These are phyloP conservation scores for Mycena maculata DNA, from an alignment of 768 basidiomycete species.

Conservation along the genomic window DNA sequence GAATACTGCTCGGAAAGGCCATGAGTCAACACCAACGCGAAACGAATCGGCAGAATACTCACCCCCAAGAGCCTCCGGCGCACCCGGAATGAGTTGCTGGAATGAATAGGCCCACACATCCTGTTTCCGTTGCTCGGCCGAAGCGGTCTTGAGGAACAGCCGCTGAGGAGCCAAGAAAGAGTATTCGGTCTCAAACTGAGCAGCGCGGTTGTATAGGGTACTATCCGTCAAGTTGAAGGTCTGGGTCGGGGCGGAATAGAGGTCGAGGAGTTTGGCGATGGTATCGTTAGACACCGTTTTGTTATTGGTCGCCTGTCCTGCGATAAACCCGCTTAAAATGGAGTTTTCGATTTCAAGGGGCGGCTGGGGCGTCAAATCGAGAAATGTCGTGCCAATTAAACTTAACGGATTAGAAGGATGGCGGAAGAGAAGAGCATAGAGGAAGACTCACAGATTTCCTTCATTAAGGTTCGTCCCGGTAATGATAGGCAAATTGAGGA, in stretches of 20 bases:
- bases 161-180: neutral
- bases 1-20: neutral
- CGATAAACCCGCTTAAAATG: neutral
- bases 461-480: conserved; percentile 13
- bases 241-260: conserved; percentile 13
- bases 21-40: neutral
- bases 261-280: neutral
- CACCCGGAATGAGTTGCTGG: neutral
- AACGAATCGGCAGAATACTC: neutral
- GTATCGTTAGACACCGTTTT: conserved; percentile 9
- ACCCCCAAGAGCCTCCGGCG: conserved; percentile 6
- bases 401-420: neutral
- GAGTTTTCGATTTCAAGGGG: neutral
- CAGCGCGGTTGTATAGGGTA: conserved; percentile 8
- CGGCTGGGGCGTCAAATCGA: conserved; percentile 12
- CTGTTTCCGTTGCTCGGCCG: neutral
- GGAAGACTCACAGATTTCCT: neutral
- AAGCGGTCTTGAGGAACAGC: conserved; percentile 9
- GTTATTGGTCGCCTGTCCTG: neutral
- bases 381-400: conserved; percentile 4
- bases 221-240: conserved; percentile 15
- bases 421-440: neutral
- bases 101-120: conserved; percentile 19
- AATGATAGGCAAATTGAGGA: conserved; percentile 9
- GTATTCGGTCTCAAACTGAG: conserved; percentile 15